These are phyloP conservation scores for Alternaria sp. DNA, from an alignment of 2,329 filamentous ascomycete species.

Conservation along the genomic window DNA sequence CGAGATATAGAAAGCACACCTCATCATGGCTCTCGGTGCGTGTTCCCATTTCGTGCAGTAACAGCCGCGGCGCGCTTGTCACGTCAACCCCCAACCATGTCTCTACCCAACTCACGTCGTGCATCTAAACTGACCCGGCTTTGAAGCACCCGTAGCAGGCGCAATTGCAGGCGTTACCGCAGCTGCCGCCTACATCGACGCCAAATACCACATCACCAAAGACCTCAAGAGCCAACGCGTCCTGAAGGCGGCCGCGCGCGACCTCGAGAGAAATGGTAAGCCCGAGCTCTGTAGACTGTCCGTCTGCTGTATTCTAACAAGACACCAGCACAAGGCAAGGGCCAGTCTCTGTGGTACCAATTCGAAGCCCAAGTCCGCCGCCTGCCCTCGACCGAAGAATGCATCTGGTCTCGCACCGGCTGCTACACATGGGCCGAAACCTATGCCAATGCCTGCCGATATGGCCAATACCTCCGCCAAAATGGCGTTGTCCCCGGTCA, in stretches of 20 bases:
- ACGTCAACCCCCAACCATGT: not conserved
- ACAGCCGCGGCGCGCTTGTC: slow-evolving; percentile 10
- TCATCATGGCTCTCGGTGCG: slow-evolving; percentile 22
- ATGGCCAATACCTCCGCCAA: slow-evolving; percentile 46
- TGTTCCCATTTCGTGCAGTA: slow-evolving; percentile 4
- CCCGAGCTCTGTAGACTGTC: slow-evolving; percentile 1
- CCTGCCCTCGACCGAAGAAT: slow-evolving; percentile 60
- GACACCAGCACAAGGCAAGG: slow-evolving; percentile 51
- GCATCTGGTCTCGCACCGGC: slow-evolving; percentile 72
- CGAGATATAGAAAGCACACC: not conserved
- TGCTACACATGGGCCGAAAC: slow-evolving; percentile 53
- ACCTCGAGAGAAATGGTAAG: slow-evolving; percentile 60
- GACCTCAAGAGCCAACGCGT: slow-evolving; percentile 63
- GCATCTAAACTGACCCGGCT: slow-evolving; percentile 14
- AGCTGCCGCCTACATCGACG: slow-evolving; percentile 70
- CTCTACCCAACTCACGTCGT: not conserved
- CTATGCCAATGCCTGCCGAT: slow-evolving; percentile 52
- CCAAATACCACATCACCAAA: slow-evolving; percentile 71
- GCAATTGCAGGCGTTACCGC: slow-evolving; percentile 48
- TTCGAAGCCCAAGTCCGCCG: slow-evolving; percentile 66
- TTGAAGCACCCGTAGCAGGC: slow-evolving; percentile 42
- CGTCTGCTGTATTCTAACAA: slow-evolving; percentile 4
- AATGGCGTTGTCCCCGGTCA: slow-evolving; percentile 66
- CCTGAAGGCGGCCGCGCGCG: slow-evolving; percentile 54
- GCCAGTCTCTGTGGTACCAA: slow-evolving; percentile 70